Evolutionary conservation across 176 grass and related monocot genomes (phyloP).

Genomic region (Thalia dealbata): DNA sequence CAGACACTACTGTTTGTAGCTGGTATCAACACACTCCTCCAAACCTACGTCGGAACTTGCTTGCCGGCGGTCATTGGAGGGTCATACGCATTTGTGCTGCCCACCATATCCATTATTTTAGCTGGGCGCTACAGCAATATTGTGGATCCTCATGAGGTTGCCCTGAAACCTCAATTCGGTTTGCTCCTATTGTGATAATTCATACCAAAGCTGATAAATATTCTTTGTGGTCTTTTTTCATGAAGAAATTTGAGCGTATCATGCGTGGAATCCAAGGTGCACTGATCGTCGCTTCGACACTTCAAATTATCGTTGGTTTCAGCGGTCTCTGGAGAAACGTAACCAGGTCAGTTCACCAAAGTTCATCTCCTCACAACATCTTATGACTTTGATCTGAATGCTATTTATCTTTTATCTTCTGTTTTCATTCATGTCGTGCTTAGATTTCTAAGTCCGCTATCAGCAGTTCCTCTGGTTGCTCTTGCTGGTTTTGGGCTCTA

Average conservation of each 20-base stretch:
- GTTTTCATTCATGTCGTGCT: background rate
- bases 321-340: conserved; percentile 97
- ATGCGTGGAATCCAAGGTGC: conserved; percentile 93
- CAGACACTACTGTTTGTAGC: conserved; percentile 89
- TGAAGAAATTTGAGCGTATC: conserved; percentile 79
- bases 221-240: conserved; percentile 5
- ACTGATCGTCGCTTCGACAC: conserved; percentile 59
- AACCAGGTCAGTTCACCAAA: conserved; percentile 37
- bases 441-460: conserved; percentile 72
- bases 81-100: conserved; percentile 73
- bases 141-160: conserved; percentile 69
- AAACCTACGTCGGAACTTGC: conserved; percentile 73
- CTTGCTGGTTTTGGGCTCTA: conserved; percentile 93
- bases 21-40: conserved; percentile 91
- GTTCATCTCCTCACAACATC: background rate
- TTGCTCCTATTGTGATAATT: background rate
- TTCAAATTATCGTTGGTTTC: conserved; percentile 95
- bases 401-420: background rate
- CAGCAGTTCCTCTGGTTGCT: conserved; percentile 73
- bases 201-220: conserved; percentile 7
- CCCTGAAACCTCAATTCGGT: background rate
- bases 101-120: conserved; percentile 90
- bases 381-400: background rate
- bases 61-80: conserved; percentile 74
- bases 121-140: conserved; percentile 67